Base-by-base conservation (phyloP, 2,329 filamentous ascomycete genomes). In the Stagonosporopsis chrysanthemi region DNA sequence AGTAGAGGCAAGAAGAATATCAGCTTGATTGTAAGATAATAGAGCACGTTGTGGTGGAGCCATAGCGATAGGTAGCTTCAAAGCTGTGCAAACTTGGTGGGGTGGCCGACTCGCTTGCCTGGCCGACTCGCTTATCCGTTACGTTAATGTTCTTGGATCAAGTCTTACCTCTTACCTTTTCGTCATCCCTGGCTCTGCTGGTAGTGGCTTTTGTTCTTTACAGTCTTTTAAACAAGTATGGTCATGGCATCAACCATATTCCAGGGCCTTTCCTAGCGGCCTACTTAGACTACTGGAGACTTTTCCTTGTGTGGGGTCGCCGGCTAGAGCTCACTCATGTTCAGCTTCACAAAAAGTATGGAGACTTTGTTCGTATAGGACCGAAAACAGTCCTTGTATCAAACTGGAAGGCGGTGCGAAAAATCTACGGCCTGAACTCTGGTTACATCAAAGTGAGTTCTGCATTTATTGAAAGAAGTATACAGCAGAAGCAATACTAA, bases 301-400 rank as follows among this genome's bases (percentile, higher is more conserved):
- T 91, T 62, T 80, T 83, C 65, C 87, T 90, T 63, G 74, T 72
- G 59, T 86, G 91, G 2, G 81, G 83, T 2, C 90, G 91, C 1
- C 79, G 73, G n/a, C 36, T 47, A 2, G 53, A 48, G 79, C 83
- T 40, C 1, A 60, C 76, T 33, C 79, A 77, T 58, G 56, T 70
- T 36, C 73, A 70, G 17, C 74, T 85, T 4, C 91, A 96, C 77
- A 84, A 88, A 78, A 88, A 86, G 68, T 79, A 89, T 38, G 91
- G 91, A 3, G 86, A 87, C 9, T 78, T 96, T 0, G 87, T 95
- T 19, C 84, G 91, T 23, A 88, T 96, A 62, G 88, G 90, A 68
- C 91, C 91, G 0, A 86, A 91, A 66, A 91, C 95, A 66, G 82
- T 95, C 64, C 90, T 88, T 0, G 90, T 92, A 65, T 82, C 87